These are phyloP conservation scores for Annulohypoxylon stygium DNA, from an alignment of 495 filamentous ascomycete genomes.

Conservation along the genomic window DNA sequence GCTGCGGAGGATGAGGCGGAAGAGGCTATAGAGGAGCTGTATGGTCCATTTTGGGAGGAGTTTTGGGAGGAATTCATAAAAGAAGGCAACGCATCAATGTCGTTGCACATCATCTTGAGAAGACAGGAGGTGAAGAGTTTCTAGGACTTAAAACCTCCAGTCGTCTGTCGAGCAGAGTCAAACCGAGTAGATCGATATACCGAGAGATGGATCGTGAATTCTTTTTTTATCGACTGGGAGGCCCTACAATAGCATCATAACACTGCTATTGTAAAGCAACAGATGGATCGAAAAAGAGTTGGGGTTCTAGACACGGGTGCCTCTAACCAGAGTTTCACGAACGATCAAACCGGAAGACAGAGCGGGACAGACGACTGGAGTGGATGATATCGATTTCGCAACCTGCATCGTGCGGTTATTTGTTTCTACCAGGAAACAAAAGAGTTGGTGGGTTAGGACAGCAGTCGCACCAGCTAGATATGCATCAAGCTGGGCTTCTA, in stretches of 20 bases:
- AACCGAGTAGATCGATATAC: slow-evolving; percentile 63
- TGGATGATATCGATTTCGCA: slow-evolving; percentile 56
- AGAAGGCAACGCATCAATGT: slow-evolving; percentile 61
- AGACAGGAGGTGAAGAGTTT: slow-evolving; percentile 42
- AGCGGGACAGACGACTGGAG: slow-evolving; percentile 70
- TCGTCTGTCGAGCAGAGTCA: slow-evolving; percentile 67
- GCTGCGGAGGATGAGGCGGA: slow-evolving; percentile 79
- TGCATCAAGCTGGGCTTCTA: slow-evolving; percentile 52
- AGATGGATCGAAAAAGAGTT: slow-evolving; percentile 57
- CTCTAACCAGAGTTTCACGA: slow-evolving; percentile 62
- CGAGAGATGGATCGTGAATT: slow-evolving; percentile 55
- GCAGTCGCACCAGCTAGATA: slow-evolving; percentile 57
- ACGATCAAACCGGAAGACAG: slow-evolving; percentile 68
- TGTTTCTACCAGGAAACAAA: slow-evolving; percentile 53
- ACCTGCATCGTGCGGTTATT: slow-evolving; percentile 66
- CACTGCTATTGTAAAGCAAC: slow-evolving; percentile 48
- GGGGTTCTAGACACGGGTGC: slow-evolving; percentile 60
- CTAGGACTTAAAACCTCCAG: slow-evolving; percentile 63
- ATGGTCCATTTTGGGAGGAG: slow-evolving; percentile 66
- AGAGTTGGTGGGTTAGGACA: slow-evolving; percentile 39
- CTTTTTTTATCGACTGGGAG: slow-evolving; percentile 56
- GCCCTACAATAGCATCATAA: slow-evolving; percentile 51
- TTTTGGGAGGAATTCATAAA: slow-evolving; percentile 58
- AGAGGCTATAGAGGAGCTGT: slow-evolving; percentile 75
- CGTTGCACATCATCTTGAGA: slow-evolving; percentile 67